Conservation (phyloP, 768 basidiomycete genomes). For the Tubosaeta sp. region DNA sequence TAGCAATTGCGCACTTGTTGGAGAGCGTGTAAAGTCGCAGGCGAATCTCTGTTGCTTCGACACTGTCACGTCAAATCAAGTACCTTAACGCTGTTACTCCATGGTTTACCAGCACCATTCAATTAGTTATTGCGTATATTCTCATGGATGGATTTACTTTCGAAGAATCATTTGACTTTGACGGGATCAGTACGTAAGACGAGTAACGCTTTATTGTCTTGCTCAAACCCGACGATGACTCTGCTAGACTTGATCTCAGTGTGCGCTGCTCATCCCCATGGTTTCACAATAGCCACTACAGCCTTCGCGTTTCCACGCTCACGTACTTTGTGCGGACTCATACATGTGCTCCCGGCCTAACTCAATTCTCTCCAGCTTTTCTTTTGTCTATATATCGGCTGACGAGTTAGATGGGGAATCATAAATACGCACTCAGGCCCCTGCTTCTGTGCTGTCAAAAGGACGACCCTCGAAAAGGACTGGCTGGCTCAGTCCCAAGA, state of each 20-base stretch:
- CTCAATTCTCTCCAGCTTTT: constrained; percentile 1
- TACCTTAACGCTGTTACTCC: too few species aligned
- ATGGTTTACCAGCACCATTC: too few species aligned
- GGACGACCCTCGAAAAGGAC: constrained; percentile 20
- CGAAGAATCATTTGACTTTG: too few species aligned
- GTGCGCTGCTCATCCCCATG: constrained; percentile 21
- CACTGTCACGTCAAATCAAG: too few species aligned
- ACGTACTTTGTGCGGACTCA: constrained; percentile 10
- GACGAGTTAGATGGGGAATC: constrained; percentile 2
- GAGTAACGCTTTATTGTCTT: constrained; percentile 21
- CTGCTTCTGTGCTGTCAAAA: background rate
- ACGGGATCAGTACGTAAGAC: constrained; percentile 1
- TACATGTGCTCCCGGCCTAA: background rate
- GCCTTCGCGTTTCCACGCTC: constrained; percentile 18
- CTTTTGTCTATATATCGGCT: constrained; percentile 20
- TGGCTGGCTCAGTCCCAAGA: constrained; percentile 28
- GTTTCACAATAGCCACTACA: constrained; percentile 27
- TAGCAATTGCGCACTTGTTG: too few species aligned
- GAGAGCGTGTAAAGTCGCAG: too few species aligned
- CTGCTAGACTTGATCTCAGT: background rate
- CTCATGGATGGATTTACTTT: too few species aligned
- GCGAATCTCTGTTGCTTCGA: too few species aligned
- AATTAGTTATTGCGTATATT: too few species aligned
- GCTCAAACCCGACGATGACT: constrained; percentile 10
- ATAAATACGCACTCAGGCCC: constrained; percentile 20